A percentile compares a stretch with the other conserved stretches of the same genome.
phyloP scores from a whole-genome alignment of 495 filamentous ascomycete species.

The Melanomma pulvis-pyrius region DNA sequence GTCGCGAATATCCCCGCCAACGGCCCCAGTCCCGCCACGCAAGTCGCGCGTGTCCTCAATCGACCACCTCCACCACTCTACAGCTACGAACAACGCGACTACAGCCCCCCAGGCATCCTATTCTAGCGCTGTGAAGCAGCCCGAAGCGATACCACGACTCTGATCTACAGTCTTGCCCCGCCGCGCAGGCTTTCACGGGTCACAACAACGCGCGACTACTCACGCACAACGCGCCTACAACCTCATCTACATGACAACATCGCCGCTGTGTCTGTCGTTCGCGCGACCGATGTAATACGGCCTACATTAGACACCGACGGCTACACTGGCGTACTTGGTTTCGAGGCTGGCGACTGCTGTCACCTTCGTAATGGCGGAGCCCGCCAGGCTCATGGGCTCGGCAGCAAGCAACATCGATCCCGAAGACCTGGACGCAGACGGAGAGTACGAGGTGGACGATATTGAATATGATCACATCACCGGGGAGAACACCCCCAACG shows the following conservation, averaged over 20 bases:
- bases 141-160: not conserved
- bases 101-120: slow-evolving; percentile 16
- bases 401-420: slow-evolving; percentile 22
- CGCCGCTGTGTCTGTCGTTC: slow-evolving; percentile 12
- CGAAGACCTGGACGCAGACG: slow-evolving; percentile 56
- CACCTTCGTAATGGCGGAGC: slow-evolving; percentile 45
- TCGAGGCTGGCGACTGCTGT: slow-evolving; percentile 43
- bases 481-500: slow-evolving; percentile 40
- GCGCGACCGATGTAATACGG: slow-evolving; percentile 24
- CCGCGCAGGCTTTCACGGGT: not conserved
- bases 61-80: slow-evolving; percentile 6
- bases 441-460: slow-evolving; percentile 43
- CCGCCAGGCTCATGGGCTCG: slow-evolving; percentile 38
- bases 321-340: slow-evolving; percentile 39
- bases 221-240: slow-evolving; percentile 17
- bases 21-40: not conserved
- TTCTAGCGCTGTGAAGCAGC: not conserved
- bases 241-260: slow-evolving; percentile 31
- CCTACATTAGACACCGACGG: not conserved
- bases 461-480: slow-evolving; percentile 37
- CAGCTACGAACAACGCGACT: slow-evolving; percentile 27
- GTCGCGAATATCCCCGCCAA: slow-evolving; percentile 31
- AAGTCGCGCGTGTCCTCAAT: slow-evolving; percentile 21
- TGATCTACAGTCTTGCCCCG: slow-evolving; percentile 3
- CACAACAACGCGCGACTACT: slow-evolving; percentile 25